A percentile compares a stretch with the other conserved stretches of the same genome.
These are phyloP conservation scores for Solanum sitiens DNA, from an alignment of 257 asterid species.

Conservation along the genomic window DNA sequence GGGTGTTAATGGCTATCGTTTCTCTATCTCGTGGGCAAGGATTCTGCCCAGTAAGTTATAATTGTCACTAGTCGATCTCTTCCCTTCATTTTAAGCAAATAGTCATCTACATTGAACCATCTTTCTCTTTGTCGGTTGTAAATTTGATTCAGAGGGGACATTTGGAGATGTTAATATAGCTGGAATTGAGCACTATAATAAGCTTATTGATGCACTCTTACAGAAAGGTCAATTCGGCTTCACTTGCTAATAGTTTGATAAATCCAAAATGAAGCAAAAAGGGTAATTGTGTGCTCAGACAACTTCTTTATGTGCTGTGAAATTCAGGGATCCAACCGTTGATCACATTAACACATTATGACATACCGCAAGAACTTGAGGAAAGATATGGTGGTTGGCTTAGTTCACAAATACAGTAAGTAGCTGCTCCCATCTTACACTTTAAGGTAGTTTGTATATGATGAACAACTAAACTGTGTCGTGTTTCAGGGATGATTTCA, in stretches of 20 bases:
- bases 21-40: conserved; percentile 12
- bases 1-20: conserved; percentile 4
- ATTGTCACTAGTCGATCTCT: not conserved
- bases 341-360: conserved; percentile 50
- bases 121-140: not conserved
- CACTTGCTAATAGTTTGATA: not conserved
- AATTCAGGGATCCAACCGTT: conserved; percentile 49
- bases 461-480: not conserved
- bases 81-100: not conserved
- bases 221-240: conserved; percentile 20
- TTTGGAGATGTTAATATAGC: conserved; percentile 43
- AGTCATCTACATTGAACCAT: not conserved
- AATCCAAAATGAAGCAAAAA: not conserved
- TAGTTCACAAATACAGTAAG: conserved; percentile 37
- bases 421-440: not conserved
- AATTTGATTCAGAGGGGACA: conserved; percentile 33
- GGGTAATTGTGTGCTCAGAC: not conserved
- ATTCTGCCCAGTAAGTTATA: conserved; percentile 5
- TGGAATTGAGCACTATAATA: conserved; percentile 44
- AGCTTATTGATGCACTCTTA: conserved; percentile 47
- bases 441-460: not conserved
- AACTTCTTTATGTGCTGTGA: not conserved
- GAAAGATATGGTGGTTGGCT: conserved; percentile 63
- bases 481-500: conserved; percentile 49
- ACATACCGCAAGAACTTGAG: conserved; percentile 70